phyloP scores from a whole-genome alignment of 108 stramenopile species.

The Discostella pseudostelligera region DNA sequence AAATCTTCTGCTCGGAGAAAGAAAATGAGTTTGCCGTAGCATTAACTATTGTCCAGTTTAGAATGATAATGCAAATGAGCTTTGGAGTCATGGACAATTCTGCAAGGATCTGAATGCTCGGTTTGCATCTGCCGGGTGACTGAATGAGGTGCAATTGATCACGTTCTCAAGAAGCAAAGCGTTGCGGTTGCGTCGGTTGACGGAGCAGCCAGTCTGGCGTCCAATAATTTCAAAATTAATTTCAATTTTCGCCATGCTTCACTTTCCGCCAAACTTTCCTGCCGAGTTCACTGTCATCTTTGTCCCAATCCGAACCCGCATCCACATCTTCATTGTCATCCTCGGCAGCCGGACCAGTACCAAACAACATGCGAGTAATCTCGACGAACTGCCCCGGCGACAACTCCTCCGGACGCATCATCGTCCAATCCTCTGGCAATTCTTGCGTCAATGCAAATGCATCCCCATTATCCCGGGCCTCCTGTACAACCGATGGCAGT shows the following conservation, averaged over 20 bases:
- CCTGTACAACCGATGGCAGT: slow-evolving; percentile 51
- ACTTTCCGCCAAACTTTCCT: slow-evolving; percentile 89
- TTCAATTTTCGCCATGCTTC: slow-evolving; percentile 85
- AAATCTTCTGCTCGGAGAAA: slow-evolving; percentile 28
- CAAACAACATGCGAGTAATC: slow-evolving; percentile 81
- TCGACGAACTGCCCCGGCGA: slow-evolving; percentile 93
- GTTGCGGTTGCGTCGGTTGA: too few species aligned
- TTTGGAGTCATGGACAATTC: too few species aligned
- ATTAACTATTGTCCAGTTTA: neutral
- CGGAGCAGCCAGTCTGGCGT: too few species aligned
- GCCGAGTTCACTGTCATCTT: slow-evolving; percentile 47
- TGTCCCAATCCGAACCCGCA: slow-evolving; percentile 22
- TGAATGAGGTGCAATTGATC: too few species aligned
- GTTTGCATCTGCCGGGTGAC: neutral
- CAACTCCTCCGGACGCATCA: slow-evolving; percentile 90
- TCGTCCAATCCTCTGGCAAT: slow-evolving; percentile 81
- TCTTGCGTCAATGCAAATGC: slow-evolving; percentile 68
- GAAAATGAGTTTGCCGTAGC: slow-evolving; percentile 3
- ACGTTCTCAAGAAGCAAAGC: too few species aligned
- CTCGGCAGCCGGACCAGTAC: slow-evolving; percentile 22
- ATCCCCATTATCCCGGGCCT: slow-evolving; percentile 58
- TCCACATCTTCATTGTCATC: slow-evolving; percentile 32
- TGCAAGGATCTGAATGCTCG: neutral
- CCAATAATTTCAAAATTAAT: too few species aligned
- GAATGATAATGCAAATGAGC: too few species aligned